A percentile compares a stretch with the other conserved stretches of the same genome.
Conservation (phyloP, 2,329 filamentous ascomycete species). For the Neurospora sp. region DNA sequence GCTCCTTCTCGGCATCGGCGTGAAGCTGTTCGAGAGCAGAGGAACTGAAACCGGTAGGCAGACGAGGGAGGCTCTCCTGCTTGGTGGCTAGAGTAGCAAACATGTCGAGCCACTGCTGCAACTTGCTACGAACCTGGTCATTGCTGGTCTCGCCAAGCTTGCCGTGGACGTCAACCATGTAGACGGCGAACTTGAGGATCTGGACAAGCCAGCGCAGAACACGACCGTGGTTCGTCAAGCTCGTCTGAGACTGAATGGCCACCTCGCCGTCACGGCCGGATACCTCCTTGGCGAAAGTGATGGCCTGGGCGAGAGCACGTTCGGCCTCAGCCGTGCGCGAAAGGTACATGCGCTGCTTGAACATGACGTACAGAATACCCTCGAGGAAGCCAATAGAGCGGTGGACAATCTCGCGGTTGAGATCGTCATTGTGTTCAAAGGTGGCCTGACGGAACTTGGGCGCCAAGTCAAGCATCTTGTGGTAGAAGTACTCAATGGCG, state of each 20-base stretch:
- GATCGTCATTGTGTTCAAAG: constrained; percentile 70
- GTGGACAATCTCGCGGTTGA: constrained; percentile 69
- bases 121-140: constrained; percentile 28
- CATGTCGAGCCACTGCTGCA: constrained; percentile 40
- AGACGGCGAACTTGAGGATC: constrained; percentile 52
- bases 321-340: constrained; percentile 29
- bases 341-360: constrained; percentile 49
- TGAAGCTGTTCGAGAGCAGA: constrained; percentile 25
- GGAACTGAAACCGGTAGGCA: constrained; percentile 43
- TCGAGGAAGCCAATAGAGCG: constrained; percentile 81
- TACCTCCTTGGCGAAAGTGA: constrained; percentile 28
- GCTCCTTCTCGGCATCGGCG: constrained; percentile 24
- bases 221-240: constrained; percentile 18
- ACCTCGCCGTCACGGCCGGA: constrained; percentile 12
- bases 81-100: constrained; percentile 34
- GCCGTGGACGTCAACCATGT: constrained; percentile 55
- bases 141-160: constrained; percentile 49
- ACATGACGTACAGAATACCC: constrained; percentile 59
- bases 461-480: constrained; percentile 67
- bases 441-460: constrained; percentile 55
- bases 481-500: constrained; percentile 61
- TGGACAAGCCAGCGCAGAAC: constrained; percentile 53
- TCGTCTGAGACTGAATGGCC: constrained; percentile 11
- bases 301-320: constrained; percentile 26
- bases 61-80: constrained; percentile 30